Evolutionary conservation across 768 basidiomycete species (phyloP), one percentile per base, ranked within the genome.

Genomic region (Lentinula raphanica): DNA sequence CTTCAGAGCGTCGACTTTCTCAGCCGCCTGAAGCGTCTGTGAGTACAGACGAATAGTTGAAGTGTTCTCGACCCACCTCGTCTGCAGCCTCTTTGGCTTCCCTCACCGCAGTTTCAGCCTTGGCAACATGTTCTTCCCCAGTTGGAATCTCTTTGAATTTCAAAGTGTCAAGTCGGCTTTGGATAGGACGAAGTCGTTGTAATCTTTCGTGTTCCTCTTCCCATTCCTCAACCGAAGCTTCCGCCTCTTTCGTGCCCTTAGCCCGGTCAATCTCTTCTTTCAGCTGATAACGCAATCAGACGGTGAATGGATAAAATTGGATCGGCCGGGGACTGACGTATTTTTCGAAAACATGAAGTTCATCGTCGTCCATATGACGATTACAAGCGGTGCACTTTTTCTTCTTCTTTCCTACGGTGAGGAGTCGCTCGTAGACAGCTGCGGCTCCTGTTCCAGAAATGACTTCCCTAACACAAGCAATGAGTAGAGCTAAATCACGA

Each of bases 361-460:
- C 78, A 11, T 69, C 66, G 50, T 80, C 78, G 21, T 80, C 73
- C 66, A 98, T 72, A 38, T 75, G 76, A 1, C 94, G 82, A 63
- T 85, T 84, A 67, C 96, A 98, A 7, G 85, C 85, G 11, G 81
- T 75, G 65, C 96, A 99, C 0, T 77, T 69, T 65, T 88, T 85
- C 60, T 86, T 81, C 50, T 77, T 73, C 66, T 81, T 82, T 32
- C 88, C 91, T 1, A 71, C 68, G 15, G 74, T 71, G 39, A 92
- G 75, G 29, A 91, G 63, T 1, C 68, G 67, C 58, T 84, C 74
- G 58, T 83, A 95, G 35, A 80, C 75, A 9, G 69, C 54, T 36
- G 69, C 72, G 2, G 70, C 69, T 8, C 36, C 51, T 25, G 51
- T 19, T 27, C 51, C 51, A 12, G 72, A 74, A 29, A 66, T 63